Evolutionary conservation across 2,329 filamentous ascomycete genomes (phyloP).

Genomic region (Lecanicillium sp.): DNA sequence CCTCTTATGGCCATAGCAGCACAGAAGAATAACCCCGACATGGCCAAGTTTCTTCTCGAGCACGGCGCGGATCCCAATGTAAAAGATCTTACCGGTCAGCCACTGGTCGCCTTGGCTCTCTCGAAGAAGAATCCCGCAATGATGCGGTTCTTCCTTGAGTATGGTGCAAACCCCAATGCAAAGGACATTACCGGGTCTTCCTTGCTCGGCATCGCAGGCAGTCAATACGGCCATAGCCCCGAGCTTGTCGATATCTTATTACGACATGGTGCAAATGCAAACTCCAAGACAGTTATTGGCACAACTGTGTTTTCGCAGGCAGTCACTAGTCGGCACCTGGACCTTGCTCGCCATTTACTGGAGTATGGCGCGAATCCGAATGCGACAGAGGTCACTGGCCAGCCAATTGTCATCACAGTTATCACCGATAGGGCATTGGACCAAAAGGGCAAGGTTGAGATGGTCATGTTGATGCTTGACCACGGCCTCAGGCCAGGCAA

Average conservation of each 20-base stretch:
- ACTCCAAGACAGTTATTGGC: constrained; percentile 21
- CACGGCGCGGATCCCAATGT: constrained; percentile 17
- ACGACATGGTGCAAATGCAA: constrained; percentile 23
- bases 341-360: constrained; percentile 23
- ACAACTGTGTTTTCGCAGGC: constrained; percentile 24
- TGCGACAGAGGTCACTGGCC: constrained; percentile 21
- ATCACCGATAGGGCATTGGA: constrained; percentile 18
- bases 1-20: constrained; percentile 19
- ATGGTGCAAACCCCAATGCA: constrained; percentile 21
- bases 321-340: constrained; percentile 22
- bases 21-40: constrained; percentile 16
- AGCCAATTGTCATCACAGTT: constrained; percentile 22
- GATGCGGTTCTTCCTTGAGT: constrained; percentile 19
- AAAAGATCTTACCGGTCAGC: constrained; percentile 19
- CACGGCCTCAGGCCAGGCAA: constrained; percentile 23
- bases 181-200: constrained; percentile 18
- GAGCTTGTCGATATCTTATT: constrained; percentile 26
- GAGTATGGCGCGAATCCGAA: constrained; percentile 24
- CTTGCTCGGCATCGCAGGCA: constrained; percentile 20
- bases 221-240: constrained; percentile 16
- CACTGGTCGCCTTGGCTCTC: constrained; percentile 22
- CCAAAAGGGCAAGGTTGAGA: constrained; percentile 17
- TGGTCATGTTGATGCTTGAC: constrained; percentile 22
- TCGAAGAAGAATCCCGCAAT: constrained; percentile 17
- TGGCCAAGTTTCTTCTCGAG: constrained; percentile 14